Percentiles rank a stretch among this genome's conserved stretches.
phyloP scores from a whole-genome alignment of 106 monocot genomes.

The Gastrodia elata region DNA sequence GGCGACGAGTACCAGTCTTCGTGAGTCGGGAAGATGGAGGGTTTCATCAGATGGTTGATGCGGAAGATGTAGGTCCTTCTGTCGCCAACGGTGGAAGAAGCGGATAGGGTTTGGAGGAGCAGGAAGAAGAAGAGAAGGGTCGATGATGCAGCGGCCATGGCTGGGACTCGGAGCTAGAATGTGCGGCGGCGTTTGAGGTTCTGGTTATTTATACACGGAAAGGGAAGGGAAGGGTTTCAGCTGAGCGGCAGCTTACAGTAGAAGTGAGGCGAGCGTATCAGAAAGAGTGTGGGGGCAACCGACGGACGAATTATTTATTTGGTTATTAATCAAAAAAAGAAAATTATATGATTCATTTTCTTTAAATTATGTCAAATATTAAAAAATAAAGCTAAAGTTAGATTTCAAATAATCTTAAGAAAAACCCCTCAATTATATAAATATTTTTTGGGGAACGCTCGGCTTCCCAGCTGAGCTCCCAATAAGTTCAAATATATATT shows the following conservation, averaged over 20 bases:
- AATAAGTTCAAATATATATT: no score
- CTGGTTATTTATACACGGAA: background rate
- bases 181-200: constrained; percentile 2
- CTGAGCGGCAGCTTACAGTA: background rate
- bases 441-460: no score
- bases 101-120: constrained; percentile 11
- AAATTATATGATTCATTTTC: no score
- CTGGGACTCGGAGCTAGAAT: background rate
- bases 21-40: constrained; percentile 64
- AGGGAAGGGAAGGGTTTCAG: background rate
- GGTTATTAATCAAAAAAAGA: no score
- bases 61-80: constrained; percentile 75
- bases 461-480: no score
- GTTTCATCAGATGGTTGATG: constrained; percentile 49
- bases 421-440: no score
- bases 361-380: no score
- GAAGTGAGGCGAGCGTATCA: background rate
- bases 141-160: constrained; percentile 21
- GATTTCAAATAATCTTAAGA: no score
- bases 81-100: background rate
- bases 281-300: no score
- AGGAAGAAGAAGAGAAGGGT: constrained; percentile 6
- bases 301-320: no score
- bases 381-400: no score
- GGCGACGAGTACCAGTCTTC: constrained; percentile 75